Percentiles rank a stretch among this genome's conserved stretches.
Conservation (phyloP, 305 asterid genomes). For the Stenogyne calaminthoides region DNA sequence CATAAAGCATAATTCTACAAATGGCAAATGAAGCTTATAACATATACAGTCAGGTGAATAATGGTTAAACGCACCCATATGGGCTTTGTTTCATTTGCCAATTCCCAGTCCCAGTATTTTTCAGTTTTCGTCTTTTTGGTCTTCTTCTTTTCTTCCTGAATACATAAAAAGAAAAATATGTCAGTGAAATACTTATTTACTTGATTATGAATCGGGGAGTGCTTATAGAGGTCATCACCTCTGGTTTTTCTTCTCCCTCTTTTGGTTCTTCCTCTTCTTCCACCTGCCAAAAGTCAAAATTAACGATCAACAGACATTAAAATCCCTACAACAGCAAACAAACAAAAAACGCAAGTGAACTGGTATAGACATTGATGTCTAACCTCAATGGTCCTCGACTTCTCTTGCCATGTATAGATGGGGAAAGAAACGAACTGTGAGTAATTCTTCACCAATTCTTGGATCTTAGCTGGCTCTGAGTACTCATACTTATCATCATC, state of each 20-base stretch:
- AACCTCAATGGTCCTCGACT: slow-evolving; percentile 93
- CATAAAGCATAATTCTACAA: background rate
- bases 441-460: slow-evolving; percentile 91
- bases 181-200: background rate
- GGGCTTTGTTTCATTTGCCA: slow-evolving; percentile 93
- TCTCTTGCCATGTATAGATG: slow-evolving; percentile 94
- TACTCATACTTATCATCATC: slow-evolving; percentile 95
- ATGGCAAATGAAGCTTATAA: background rate
- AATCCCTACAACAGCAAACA: background rate
- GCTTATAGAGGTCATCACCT: slow-evolving; percentile 49
- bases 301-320: background rate
- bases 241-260: slow-evolving; percentile 87
- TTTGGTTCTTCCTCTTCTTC: slow-evolving; percentile 94
- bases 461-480: slow-evolving; percentile 83
- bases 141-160: slow-evolving; percentile 72
- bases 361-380: slow-evolving; percentile 18
- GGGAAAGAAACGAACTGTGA: slow-evolving; percentile 98
- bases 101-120: slow-evolving; percentile 98
- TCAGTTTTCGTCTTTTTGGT: slow-evolving; percentile 85
- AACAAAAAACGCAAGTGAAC: background rate
- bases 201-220: background rate
- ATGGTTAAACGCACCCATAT: slow-evolving; percentile 72
- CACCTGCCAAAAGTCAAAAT: slow-evolving; percentile 53
- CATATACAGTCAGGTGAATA: background rate
- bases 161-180: slow-evolving; percentile 20